Conservation (phyloP, 208 protist genomes). For the Trypanosoma theileri region DNA sequence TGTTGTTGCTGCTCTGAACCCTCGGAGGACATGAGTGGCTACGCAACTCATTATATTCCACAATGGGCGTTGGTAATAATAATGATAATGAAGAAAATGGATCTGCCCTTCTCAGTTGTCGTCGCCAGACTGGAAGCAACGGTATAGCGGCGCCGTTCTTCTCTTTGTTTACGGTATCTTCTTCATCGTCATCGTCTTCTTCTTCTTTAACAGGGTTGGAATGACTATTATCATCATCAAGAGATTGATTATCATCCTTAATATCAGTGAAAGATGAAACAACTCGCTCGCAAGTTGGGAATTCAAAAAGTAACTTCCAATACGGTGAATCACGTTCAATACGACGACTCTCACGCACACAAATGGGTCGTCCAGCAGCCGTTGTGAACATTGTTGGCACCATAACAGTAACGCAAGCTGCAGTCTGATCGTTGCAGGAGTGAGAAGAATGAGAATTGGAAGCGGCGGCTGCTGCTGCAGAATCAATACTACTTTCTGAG, state of each 20-base stretch:
- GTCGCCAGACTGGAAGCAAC: constrained; percentile 7
- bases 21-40: constrained; percentile 17
- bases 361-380: constrained; percentile 52
- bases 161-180: background rate
- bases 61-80: background rate
- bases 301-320: constrained; percentile 40
- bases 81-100: background rate
- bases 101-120: constrained; percentile 12
- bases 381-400: constrained; percentile 69
- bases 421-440: background rate
- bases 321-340: constrained; percentile 40
- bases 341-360: constrained; percentile 44
- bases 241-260: background rate
- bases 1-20: too few relatives aligned
- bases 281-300: constrained; percentile 16
- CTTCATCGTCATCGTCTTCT: background rate
- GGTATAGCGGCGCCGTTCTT: background rate
- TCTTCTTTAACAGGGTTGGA: background rate
- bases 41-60: background rate
- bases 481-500: background rate
- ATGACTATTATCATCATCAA: background rate
- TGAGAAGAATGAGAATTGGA: background rate
- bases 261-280: background rate
- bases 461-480: background rate
- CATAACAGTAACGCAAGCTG: constrained; percentile 18